Conservation (phyloP, 2,329 filamentous ascomycete genomes). For the Septoria linicola region DNA sequence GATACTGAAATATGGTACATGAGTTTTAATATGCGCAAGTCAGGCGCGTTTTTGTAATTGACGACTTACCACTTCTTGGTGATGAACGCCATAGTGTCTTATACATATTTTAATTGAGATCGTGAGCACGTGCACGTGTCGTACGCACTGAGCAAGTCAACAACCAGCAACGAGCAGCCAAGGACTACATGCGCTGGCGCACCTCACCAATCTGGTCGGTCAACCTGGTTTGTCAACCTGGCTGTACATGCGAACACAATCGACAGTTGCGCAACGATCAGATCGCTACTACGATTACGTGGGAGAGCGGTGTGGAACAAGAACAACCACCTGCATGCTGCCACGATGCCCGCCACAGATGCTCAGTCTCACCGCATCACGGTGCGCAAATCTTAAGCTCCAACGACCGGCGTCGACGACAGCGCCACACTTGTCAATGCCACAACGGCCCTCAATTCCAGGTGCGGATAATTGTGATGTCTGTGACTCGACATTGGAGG, state of each 20-base stretch:
- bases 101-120: not conserved
- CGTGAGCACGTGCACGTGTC: too few relatives aligned
- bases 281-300: not conserved
- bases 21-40: not conserved
- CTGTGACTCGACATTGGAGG: too few relatives aligned
- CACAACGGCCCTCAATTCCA: too few relatives aligned
- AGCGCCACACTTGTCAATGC: not conserved
- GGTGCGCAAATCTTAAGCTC: conserved; percentile 1
- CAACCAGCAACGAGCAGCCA: too few relatives aligned
- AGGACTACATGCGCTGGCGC: not conserved
- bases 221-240: conserved; percentile 1
- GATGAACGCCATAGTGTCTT: conserved; percentile 1
- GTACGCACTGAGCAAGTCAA: too few relatives aligned
- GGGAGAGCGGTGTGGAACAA: conserved; percentile 2
- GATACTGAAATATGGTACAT: not conserved
- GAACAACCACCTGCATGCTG: not conserved
- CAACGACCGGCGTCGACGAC: not conserved
- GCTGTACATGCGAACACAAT: not conserved
- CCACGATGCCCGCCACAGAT: not conserved
- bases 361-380: not conserved
- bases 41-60: not conserved
- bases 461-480: too few relatives aligned
- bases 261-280: not conserved
- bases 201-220: conserved; percentile 1
- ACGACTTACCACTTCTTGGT: not conserved